Conservation (phyloP, 345 rosid species). For the Aethionema arabicum region DNA sequence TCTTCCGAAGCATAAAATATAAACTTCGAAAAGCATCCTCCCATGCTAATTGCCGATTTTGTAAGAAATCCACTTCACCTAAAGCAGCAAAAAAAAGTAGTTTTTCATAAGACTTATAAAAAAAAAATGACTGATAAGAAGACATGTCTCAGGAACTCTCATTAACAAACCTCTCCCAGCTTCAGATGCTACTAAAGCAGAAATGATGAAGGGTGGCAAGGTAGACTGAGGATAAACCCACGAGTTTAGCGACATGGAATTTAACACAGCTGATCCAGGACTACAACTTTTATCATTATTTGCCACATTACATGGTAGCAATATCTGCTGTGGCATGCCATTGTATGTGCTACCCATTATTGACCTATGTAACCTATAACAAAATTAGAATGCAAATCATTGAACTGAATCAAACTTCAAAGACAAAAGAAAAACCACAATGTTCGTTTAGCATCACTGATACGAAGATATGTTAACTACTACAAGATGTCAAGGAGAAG, state of each 20-base stretch:
- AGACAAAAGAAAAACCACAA: constrained; percentile 1
- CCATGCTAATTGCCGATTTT: constrained; percentile 69
- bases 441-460: not conserved
- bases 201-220: constrained; percentile 70
- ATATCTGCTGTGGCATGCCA: constrained; percentile 45
- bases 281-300: constrained; percentile 30
- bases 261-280: constrained; percentile 39
- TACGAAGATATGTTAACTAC: no score
- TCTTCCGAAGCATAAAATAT: constrained; percentile 77
- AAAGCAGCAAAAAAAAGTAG: constrained; percentile 29
- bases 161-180: constrained; percentile 63
- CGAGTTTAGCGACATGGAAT: constrained; percentile 64
- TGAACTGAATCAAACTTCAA: not conserved
- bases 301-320: constrained; percentile 35
- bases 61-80: constrained; percentile 67
- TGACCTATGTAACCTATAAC: constrained; percentile 67
- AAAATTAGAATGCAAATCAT: constrained; percentile 24
- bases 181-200: constrained; percentile 54
- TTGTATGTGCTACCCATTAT: constrained; percentile 47
- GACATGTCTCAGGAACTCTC: constrained; percentile 10
- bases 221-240: constrained; percentile 94
- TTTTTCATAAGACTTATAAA: constrained; percentile 23
- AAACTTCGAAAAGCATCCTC: constrained; percentile 92
- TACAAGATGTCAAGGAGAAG: no score
- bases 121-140: constrained; percentile 7